phyloP scores from a whole-genome alignment of 495 filamentous ascomycete species.

The Tuber aestivum region DNA sequence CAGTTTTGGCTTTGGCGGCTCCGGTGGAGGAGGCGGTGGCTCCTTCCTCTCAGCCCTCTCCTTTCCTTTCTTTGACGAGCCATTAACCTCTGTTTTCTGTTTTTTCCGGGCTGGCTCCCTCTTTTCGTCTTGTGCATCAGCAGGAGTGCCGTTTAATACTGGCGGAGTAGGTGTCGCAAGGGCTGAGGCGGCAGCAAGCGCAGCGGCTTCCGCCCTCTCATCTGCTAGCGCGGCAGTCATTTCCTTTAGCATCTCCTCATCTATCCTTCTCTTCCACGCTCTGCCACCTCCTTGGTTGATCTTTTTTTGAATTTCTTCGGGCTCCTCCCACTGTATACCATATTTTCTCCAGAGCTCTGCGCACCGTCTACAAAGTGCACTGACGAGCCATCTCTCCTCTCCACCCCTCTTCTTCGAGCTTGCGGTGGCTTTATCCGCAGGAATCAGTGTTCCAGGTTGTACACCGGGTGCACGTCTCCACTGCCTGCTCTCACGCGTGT shows the following conservation, averaged over 20 bases:
- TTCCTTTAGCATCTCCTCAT: slow-evolving; percentile 86
- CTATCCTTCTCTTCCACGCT: slow-evolving; percentile 78
- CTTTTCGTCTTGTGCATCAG: slow-evolving; percentile 29
- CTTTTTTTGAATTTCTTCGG: slow-evolving; percentile 91
- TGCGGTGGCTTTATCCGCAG: slow-evolving; percentile 57
- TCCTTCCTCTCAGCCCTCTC: slow-evolving; percentile 37
- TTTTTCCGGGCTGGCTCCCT: slow-evolving; percentile 52
- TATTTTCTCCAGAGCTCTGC: slow-evolving; percentile 90
- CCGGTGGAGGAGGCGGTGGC: slow-evolving; percentile 56
- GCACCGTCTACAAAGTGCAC: slow-evolving; percentile 83
- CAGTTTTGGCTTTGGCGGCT: slow-evolving; percentile 66
- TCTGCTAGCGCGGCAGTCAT: slow-evolving; percentile 54
- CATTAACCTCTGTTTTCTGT: slow-evolving; percentile 46
- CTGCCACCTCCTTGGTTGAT: slow-evolving; percentile 73
- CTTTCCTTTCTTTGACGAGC: slow-evolving; percentile 35
- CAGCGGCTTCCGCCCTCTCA: slow-evolving; percentile 33
- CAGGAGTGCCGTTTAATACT: slow-evolving; percentile 9
- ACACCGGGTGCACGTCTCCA: slow-evolving; percentile 85
- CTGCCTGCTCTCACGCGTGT: slow-evolving; percentile 68
- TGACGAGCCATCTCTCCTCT: slow-evolving; percentile 66
- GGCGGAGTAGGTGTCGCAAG: slow-evolving; percentile 22
- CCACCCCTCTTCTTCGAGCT: slow-evolving; percentile 55
- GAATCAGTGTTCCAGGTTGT: slow-evolving; percentile 61
- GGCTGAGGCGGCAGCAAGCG: slow-evolving; percentile 32
- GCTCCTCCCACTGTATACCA: slow-evolving; percentile 88